phyloP scores from a whole-genome alignment of 768 basidiomycete genomes.

The Lactarius pseudohatsudake region DNA sequence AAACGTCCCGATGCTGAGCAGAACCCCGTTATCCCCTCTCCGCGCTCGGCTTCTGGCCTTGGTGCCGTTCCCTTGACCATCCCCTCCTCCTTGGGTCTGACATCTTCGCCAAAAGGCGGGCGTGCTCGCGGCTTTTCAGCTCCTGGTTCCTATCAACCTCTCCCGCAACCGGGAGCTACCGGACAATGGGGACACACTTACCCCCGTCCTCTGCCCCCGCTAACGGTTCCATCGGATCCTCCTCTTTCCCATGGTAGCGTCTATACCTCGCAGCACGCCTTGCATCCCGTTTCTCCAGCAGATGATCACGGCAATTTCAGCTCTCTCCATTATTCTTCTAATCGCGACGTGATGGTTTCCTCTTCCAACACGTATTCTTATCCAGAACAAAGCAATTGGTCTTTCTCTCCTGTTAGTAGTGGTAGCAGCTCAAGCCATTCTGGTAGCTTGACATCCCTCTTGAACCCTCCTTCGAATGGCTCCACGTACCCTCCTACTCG shows the following conservation, averaged over 20 bases:
- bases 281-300: constrained; percentile 67
- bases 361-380: constrained; percentile 67
- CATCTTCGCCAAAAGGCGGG: constrained; percentile 51
- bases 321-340: constrained; percentile 38
- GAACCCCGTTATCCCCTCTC: constrained; percentile 67
- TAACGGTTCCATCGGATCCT: constrained; percentile 79
- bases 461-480: constrained; percentile 59
- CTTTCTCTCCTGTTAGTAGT: constrained; percentile 43
- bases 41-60: constrained; percentile 73
- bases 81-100: constrained; percentile 46
- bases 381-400: constrained; percentile 59
- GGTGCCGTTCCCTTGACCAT: constrained; percentile 65
- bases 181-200: constrained; percentile 55
- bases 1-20: constrained; percentile 71
- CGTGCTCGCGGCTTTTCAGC: constrained; percentile 74
- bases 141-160: constrained; percentile 75
- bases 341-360: constrained; percentile 41
- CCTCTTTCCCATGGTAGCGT: constrained; percentile 61
- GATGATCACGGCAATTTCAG: constrained; percentile 62
- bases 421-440: constrained; percentile 62
- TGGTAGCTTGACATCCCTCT: constrained; percentile 71
- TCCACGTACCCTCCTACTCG: constrained; percentile 51
- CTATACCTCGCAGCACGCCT: constrained; percentile 56
- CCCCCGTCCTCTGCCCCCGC: constrained; percentile 66
- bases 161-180: constrained; percentile 54